Percentiles rank a stretch among this genome's conserved stretches.
phyloP scores from a whole-genome alignment of 768 basidiomycete genomes.

The Jaapia argillacea region DNA sequence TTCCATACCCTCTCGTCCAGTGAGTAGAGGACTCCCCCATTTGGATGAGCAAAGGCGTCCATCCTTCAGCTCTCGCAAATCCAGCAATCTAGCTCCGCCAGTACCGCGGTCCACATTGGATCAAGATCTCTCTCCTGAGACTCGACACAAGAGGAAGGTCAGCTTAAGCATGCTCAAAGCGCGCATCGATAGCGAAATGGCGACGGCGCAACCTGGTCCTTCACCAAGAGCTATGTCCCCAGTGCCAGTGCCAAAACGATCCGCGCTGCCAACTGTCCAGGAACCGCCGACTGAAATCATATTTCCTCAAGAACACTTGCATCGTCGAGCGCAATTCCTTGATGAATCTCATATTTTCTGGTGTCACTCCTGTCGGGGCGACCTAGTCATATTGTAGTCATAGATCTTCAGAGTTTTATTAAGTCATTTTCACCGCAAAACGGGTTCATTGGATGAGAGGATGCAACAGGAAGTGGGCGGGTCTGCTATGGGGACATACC shows the following conservation, averaged over 20 bases:
- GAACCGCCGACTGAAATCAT: conserved; percentile 16
- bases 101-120: conserved; percentile 56
- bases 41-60: conserved; percentile 28
- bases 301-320: conserved; percentile 16
- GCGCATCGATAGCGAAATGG: conserved; percentile 75
- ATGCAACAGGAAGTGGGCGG: no score
- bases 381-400: conserved; percentile 75
- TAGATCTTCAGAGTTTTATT: no score
- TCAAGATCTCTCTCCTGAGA: conserved; percentile 61
- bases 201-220: conserved; percentile 27
- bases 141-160: conserved; percentile 72
- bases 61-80: conserved; percentile 21
- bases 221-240: conserved; percentile 48
- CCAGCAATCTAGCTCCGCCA: conserved; percentile 24
- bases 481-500: no score
- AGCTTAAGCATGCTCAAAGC: conserved; percentile 87
- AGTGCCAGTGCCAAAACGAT: conserved; percentile 26
- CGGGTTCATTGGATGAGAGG: no score
- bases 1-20: conserved; percentile 31
- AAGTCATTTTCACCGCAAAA: no score
- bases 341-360: conserved; percentile 88
- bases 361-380: conserved; percentile 77
- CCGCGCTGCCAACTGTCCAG: conserved; percentile 18
- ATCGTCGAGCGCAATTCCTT: conserved; percentile 61
- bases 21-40: conserved; percentile 30